Conservation (phyloP, 1,284 basidiomycete species). For the Malassezia restricta region DNA sequence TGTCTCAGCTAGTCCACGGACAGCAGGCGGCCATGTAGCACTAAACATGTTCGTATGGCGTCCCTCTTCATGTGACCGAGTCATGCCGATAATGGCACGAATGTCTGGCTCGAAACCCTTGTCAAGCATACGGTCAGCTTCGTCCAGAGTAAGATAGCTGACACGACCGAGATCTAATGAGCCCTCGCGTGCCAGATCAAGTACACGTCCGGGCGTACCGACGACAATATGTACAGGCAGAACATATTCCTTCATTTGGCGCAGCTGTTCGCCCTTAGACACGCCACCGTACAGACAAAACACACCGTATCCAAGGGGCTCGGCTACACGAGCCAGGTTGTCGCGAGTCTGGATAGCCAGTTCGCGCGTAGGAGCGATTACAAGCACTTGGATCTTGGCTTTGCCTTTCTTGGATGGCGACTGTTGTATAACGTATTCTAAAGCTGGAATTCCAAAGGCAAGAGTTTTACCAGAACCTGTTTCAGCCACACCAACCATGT, state of each 20-base stretch:
- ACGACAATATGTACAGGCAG: conserved; percentile 62
- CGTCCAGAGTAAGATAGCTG: conserved; percentile 83
- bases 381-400: conserved; percentile 59
- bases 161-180: conserved; percentile 62
- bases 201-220: conserved; percentile 82
- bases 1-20: conserved; percentile 79
- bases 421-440: conserved; percentile 50
- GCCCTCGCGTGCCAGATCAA: conserved; percentile 76
- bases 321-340: conserved; percentile 65
- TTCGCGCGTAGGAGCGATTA: conserved; percentile 85
- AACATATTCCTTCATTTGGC: conserved; percentile 51
- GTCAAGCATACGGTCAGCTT: conserved; percentile 96
- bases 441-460: conserved; percentile 83
- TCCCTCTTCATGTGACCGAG: conserved; percentile 51
- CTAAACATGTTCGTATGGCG: conserved; percentile 56
- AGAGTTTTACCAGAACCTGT: conserved; percentile 85
- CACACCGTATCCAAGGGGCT: conserved; percentile 62
- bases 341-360: conserved; percentile 88
- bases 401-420: conserved; percentile 17
- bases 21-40: conserved; percentile 93
- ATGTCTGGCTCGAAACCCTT: conserved; percentile 99
- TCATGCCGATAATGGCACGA: conserved; percentile 68
- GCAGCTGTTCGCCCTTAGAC: conserved; percentile 69
- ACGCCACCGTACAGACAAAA: conserved; percentile 88
- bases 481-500: conserved; percentile 93